Conservation (phyloP, 192 early-diverging fungal species). For the Coemansia sp. region DNA sequence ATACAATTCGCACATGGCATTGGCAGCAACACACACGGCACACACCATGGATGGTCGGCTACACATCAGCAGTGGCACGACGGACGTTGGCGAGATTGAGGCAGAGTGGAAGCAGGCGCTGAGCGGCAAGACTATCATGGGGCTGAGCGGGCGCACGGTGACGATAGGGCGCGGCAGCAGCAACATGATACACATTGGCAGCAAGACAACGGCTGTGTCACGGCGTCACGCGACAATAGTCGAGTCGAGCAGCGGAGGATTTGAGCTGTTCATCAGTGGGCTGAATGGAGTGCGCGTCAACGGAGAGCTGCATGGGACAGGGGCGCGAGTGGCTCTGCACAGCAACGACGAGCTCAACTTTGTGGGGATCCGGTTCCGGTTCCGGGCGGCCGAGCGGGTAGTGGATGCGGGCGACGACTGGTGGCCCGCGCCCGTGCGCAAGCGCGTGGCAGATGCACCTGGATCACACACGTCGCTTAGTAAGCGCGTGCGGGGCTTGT, state of each 20-base stretch:
- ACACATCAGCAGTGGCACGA: background rate
- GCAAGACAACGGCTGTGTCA: constrained; percentile 44
- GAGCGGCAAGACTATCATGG: constrained; percentile 35
- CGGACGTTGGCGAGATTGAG: background rate
- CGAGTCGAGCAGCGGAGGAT: constrained; percentile 15
- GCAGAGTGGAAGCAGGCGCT: constrained; percentile 37
- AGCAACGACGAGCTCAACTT: constrained; percentile 51
- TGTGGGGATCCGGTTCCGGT: constrained; percentile 52
- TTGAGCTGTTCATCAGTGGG: constrained; percentile 38
- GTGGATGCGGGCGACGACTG: constrained; percentile 30
- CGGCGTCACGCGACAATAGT: constrained; percentile 46
- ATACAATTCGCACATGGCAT: constrained; percentile 4
- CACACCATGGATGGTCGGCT: background rate
- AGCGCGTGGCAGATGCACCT: constrained; percentile 13
- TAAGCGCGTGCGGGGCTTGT: constrained; percentile 29
- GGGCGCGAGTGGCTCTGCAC: constrained; percentile 24
- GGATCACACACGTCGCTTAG: background rate
- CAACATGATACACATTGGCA: constrained; percentile 44
- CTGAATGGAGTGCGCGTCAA: constrained; percentile 55
- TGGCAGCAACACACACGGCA: background rate
- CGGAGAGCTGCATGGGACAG: constrained; percentile 28
- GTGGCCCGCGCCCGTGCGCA: constrained; percentile 45
- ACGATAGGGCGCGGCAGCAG: constrained; percentile 49
- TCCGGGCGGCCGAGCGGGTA: constrained; percentile 24
- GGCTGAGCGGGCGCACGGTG: constrained; percentile 29